phyloP scores from a whole-genome alignment of 345 rosid species.

The Hirschfeldia incana region DNA sequence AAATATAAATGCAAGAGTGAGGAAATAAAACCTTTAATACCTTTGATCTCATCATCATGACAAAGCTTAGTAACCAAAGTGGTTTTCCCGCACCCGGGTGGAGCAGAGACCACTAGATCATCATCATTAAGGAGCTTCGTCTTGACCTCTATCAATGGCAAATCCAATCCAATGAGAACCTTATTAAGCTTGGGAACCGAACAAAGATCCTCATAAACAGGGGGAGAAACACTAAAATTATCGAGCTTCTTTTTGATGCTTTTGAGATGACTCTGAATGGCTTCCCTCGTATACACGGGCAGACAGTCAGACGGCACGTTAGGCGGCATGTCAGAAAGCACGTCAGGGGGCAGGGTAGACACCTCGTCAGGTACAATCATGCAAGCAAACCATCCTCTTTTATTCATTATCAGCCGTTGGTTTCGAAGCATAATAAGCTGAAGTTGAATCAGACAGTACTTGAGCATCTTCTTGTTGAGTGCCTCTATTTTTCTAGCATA shows the following conservation, averaged over 20 bases:
- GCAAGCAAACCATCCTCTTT: neutral
- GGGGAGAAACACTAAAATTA: neutral
- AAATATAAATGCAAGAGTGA: neutral
- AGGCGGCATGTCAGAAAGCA: neutral
- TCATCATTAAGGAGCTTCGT: neutral
- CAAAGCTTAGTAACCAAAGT: slow-evolving; percentile 50
- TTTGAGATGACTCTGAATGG: neutral
- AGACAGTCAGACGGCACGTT: neutral
- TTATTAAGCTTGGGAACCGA: neutral
- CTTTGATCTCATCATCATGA: neutral
- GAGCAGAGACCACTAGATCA: slow-evolving; percentile 46
- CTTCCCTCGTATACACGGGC: neutral
- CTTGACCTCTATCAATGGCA: neutral
- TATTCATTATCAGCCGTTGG: neutral
- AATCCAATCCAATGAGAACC: neutral
- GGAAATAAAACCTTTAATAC: neutral
- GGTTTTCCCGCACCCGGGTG: slow-evolving; percentile 59
- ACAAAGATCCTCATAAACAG: neutral
- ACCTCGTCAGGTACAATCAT: neutral
- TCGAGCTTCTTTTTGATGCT: neutral
- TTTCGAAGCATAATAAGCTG: neutral
- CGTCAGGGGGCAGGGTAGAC: neutral
- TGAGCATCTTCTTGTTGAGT: neutral
- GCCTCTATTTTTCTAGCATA: neutral
- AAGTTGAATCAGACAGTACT: neutral